Evolutionary conservation across 2,329 filamentous ascomycete genomes (phyloP), one percentile per base, ranked within the genome.

Genomic region (Aspergillus hortae): DNA sequence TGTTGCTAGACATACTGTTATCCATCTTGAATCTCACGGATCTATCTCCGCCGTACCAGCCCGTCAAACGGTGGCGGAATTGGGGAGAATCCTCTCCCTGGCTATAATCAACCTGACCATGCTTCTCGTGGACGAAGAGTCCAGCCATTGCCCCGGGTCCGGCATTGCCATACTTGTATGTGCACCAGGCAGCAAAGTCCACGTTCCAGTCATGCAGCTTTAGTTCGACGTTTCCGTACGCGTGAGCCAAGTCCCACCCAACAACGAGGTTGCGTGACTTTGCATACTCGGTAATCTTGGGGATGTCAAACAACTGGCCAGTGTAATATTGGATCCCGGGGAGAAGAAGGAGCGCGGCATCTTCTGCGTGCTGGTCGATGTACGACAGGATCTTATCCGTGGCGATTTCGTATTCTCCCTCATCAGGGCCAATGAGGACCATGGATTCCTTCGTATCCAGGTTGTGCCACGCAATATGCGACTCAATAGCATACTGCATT

Each of bases 321-420:
- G 87, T 92, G 74, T 94, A 95, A 77, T 92, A 96, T 69, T 96
- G 91, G 38, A 96, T 87, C 17, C 90, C 91, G 0, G 90, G 90
- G 0, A 96, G 81, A 4, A 95, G 80, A 3, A 96, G 73, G 4
- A 96, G 71, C 2, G 90, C 89, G 0, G 89, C 85, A 3, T 84
- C 81, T 1, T 83, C 76, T 41, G 85, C 87, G 62, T 95, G 86
- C 58, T 84, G 70, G 53, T 90, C 87, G 57, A 95, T 95, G 27
- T 81, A 76, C 2, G 80, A 78, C 10, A 92, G 76, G 46, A 95
- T 87, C 58, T 84, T 79, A 35, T 86, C 79, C 0, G 87, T 94
- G 1, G 83, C 77, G 49, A 95, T 80, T 54, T 85, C 80, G 38
- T 80, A 77, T 12, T 75, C 70, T 15, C 72, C 74, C n/a, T 71